phyloP scores from a whole-genome alignment of 495 filamentous ascomycete species.

The Xylaria flabelliformis region DNA sequence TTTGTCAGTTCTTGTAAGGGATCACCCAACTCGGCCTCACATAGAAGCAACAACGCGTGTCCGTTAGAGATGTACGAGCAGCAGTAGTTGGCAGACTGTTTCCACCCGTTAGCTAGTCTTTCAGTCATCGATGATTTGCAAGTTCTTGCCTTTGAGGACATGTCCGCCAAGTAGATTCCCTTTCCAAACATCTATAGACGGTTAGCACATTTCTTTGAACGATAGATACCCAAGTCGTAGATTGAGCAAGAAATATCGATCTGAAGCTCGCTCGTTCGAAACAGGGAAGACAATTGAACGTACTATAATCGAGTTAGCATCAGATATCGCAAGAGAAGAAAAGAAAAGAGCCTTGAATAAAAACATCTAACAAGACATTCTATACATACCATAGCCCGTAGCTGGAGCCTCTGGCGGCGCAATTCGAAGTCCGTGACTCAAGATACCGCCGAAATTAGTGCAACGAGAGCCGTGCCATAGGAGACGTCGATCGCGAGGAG shows the following conservation, averaged over 20 bases:
- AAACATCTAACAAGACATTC: background rate
- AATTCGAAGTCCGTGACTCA: constrained; percentile 84
- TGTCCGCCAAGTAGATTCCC: constrained; percentile 90
- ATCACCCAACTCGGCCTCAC: constrained; percentile 78
- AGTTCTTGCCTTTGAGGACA: constrained; percentile 58
- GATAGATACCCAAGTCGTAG: background rate
- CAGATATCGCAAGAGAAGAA: constrained; percentile 1
- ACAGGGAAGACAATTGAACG: background rate
- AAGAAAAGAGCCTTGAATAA: no score
- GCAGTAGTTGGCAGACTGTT: constrained; percentile 76
- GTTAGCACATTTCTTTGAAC: constrained; percentile 10
- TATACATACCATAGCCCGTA: constrained; percentile 67
- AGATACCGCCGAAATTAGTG: constrained; percentile 84
- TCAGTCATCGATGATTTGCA: background rate
- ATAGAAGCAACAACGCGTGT: constrained; percentile 68
- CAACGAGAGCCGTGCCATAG: constrained; percentile 84
- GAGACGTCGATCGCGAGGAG: constrained; percentile 65
- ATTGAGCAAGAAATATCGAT: background rate
- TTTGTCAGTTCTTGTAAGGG: constrained; percentile 66
- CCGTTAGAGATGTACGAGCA: constrained; percentile 51
- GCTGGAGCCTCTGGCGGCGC: constrained; percentile 84
- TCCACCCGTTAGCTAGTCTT: constrained; percentile 45
- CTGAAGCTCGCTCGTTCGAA: background rate
- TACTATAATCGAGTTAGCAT: constrained; percentile 24
- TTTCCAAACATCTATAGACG: constrained; percentile 70